These are phyloP conservation scores for Picea sitchensis DNA, from an alignment of 75 land plant species.

Conservation along the genomic window DNA sequence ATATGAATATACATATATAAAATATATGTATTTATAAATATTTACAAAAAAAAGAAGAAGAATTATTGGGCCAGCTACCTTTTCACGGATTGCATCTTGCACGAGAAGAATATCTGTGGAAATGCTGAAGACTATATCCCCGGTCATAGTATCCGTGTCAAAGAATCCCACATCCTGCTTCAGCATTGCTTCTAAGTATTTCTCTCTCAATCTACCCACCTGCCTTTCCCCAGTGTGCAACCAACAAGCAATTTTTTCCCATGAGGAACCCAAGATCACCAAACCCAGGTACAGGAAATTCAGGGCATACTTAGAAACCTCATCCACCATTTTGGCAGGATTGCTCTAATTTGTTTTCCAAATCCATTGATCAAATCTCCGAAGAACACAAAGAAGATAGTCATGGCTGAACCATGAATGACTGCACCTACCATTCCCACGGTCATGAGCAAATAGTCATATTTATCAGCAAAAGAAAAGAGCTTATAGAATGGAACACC, in stretches of 20 bases:
- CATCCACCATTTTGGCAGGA: constrained; percentile 6
- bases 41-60: too few relatives aligned
- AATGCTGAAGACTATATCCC: too few relatives aligned
- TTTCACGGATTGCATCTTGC: too few relatives aligned
- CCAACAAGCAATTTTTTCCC: constrained; percentile 11
- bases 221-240: too few relatives aligned
- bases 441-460: constrained; percentile 19
- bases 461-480: constrained; percentile 24
- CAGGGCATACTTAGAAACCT: constrained; percentile 22
- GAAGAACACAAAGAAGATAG: constrained; percentile 33
- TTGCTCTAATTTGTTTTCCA: constrained; percentile 21
- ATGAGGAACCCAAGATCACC: constrained; percentile 23
- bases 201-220: too few relatives aligned
- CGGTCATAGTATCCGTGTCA: too few relatives aligned
- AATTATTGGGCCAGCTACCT: too few relatives aligned
- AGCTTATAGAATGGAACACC: constrained; percentile 11
- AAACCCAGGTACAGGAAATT: constrained; percentile 35
- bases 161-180: too few relatives aligned
- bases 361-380: constrained; percentile 29
- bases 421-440: constrained; percentile 16
- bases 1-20: too few relatives aligned
- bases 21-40: too few relatives aligned
- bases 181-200: too few relatives aligned
- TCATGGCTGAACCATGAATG: constrained; percentile 19
- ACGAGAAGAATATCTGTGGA: too few relatives aligned